Conservation (phyloP, 1,284 basidiomycete species). For the Papiliotrema fonsecae region DNA sequence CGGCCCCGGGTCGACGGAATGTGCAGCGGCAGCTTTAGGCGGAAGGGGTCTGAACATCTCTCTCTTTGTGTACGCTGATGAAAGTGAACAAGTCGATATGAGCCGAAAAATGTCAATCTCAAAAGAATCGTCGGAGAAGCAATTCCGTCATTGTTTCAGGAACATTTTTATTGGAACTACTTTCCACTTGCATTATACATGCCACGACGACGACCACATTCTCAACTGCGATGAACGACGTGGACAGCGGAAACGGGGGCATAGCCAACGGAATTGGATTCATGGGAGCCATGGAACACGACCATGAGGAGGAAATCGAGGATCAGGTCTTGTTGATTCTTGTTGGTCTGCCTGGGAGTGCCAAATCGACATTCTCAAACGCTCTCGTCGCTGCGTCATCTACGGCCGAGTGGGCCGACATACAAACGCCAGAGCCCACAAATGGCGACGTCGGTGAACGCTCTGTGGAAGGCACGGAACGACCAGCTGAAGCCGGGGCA, state of each 20-base stretch:
- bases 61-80: neutral
- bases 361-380: constrained; percentile 42
- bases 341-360: constrained; percentile 42
- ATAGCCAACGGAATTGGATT: neutral
- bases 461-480: neutral
- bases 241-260: neutral
- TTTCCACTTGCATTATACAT: no score
- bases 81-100: no score
- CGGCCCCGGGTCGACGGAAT: neutral
- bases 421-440: neutral
- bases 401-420: neutral
- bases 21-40: neutral
- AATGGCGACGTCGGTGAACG: neutral
- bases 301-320: neutral
- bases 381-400: constrained; percentile 17
- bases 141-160: no score
- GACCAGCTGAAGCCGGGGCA: neutral
- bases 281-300: neutral
- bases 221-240: no score
- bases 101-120: no score
- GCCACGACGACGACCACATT: no score
- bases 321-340: constrained; percentile 37
- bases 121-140: no score
- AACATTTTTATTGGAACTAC: no score
- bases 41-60: neutral